Conservation (phyloP, 805 yeast genomes). For the Pichia paraexigua region DNA sequence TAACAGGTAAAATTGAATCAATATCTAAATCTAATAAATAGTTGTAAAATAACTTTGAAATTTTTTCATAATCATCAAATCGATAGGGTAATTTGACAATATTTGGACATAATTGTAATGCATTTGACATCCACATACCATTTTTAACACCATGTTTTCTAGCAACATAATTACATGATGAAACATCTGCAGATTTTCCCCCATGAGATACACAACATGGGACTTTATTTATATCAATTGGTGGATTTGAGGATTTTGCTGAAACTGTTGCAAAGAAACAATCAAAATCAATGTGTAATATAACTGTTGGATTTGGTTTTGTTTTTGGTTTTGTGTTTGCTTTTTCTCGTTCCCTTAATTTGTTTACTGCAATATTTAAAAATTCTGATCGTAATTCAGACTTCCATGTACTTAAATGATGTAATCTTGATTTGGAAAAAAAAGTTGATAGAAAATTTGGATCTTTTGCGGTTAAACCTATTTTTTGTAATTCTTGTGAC, state of each 20-base stretch:
- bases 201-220: constrained; percentile 63
- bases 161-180: constrained; percentile 89
- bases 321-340: constrained; percentile 3
- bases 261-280: constrained; percentile 91
- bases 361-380: constrained; percentile 37
- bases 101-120: constrained; percentile 53
- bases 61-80: constrained; percentile 61
- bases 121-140: constrained; percentile 84
- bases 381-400: constrained; percentile 60
- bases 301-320: constrained; percentile 20
- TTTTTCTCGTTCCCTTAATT: constrained; percentile 8
- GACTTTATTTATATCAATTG: constrained; percentile 39
- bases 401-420: constrained; percentile 85
- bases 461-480: constrained; percentile 52
- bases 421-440: constrained; percentile 76
- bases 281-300: constrained; percentile 86
- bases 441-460: constrained; percentile 68
- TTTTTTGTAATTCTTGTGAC: constrained; percentile 1
- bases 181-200: constrained; percentile 62
- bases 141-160: constrained; percentile 69
- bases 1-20: constrained; percentile 65
- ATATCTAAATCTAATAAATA: constrained; percentile 39
- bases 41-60: constrained; percentile 59
- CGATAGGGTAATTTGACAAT: constrained; percentile 61
- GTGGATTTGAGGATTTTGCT: constrained; percentile 41